phyloP scores from a whole-genome alignment of 192 early-diverging fungal genomes.

The Entomortierella parvispora region DNA sequence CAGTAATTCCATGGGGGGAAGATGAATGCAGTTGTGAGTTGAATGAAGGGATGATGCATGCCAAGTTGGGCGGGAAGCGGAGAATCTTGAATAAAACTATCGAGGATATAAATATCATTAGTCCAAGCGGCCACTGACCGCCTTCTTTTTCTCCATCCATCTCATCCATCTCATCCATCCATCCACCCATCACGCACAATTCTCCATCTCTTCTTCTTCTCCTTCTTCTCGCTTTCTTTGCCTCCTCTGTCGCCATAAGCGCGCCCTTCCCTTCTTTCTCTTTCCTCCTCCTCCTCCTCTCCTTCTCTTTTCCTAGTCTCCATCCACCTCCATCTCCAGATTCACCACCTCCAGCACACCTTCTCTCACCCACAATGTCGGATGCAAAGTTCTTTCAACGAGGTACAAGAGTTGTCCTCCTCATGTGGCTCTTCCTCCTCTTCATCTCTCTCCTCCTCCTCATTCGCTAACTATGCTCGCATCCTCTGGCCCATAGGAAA shows the following conservation, averaged over 20 bases:
- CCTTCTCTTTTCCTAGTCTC: not conserved
- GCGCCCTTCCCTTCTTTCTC: not conserved
- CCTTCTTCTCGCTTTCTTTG: not conserved
- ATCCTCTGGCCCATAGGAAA: slow-evolving; percentile 68
- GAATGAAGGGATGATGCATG: not conserved
- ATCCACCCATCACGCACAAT: too few relatives aligned
- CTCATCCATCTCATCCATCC: not conserved
- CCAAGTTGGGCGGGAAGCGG: not conserved
- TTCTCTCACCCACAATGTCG: slow-evolving; percentile 62
- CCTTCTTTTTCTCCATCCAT: not conserved
- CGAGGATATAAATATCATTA: too few relatives aligned
- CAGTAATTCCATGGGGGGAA: slow-evolving; percentile 7
- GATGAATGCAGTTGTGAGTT: not conserved
- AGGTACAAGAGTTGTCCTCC: slow-evolving; percentile 52
- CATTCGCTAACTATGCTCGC: not conserved
- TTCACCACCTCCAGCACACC: too few relatives aligned
- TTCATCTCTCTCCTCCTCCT: not conserved
- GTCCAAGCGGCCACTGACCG: too few relatives aligned
- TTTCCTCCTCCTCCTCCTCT: not conserved
- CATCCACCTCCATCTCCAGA: too few relatives aligned
- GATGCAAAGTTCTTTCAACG: slow-evolving; percentile 69
- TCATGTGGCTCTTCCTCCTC: not conserved
- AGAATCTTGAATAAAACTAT: not conserved
- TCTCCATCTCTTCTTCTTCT: not conserved
- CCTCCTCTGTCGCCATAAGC: not conserved